Evolutionary conservation across 1,284 basidiomycete genomes (phyloP).

Genomic region (Ceratobasidium sp.): DNA sequence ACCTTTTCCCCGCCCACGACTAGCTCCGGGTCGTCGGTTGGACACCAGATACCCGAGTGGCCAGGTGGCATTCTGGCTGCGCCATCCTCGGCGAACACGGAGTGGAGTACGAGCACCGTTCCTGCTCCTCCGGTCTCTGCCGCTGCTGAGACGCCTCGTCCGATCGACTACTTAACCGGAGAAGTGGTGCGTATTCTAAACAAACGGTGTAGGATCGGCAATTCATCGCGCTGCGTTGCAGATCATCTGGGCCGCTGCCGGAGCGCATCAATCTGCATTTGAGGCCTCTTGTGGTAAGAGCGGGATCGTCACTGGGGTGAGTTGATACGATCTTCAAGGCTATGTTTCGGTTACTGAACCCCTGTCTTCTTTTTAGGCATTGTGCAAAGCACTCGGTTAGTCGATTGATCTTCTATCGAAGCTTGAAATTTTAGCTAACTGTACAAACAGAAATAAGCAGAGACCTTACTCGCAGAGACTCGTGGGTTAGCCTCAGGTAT

Average conservation of each 20-base stretch:
- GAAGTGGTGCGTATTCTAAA: constrained; percentile 28
- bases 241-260: constrained; percentile 38
- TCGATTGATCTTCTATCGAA: not conserved
- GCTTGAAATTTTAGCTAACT: not conserved
- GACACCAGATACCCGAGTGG: not conserved
- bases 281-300: constrained; percentile 27
- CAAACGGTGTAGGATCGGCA: not conserved
- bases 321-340: not conserved
- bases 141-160: constrained; percentile 10
- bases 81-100: constrained; percentile 2
- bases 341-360: not conserved
- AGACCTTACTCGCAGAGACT: not conserved
- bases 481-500: constrained; percentile 26
- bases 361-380: not conserved
- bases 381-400: constrained; percentile 27
- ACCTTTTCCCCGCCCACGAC: not conserved
- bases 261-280: constrained; percentile 23
- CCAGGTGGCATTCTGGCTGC: constrained; percentile 20
- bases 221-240: not conserved
- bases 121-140: not conserved
- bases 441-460: not conserved
- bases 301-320: constrained; percentile 38
- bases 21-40: not conserved
- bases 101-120: not conserved
- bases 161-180: constrained; percentile 18